These are phyloP conservation scores for Cystobasidium onofrii DNA, from an alignment of 768 basidiomycete genomes.

Conservation along the genomic window DNA sequence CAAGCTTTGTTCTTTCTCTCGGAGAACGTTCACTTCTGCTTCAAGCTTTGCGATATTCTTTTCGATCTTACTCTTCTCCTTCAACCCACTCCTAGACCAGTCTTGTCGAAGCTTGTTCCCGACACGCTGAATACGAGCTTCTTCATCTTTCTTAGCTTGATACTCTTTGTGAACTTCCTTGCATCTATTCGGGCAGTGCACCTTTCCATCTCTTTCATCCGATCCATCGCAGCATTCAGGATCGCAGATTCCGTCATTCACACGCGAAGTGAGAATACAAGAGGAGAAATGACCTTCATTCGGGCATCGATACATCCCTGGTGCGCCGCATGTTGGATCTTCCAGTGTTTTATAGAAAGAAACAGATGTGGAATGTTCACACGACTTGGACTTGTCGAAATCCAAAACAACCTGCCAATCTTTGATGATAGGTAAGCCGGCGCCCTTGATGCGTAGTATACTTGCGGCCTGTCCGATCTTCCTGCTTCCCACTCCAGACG, in stretches of 20 bases:
- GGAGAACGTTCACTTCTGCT: slow-evolving; percentile 51
- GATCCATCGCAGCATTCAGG: slow-evolving; percentile 91
- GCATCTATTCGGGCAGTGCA: slow-evolving; percentile 68
- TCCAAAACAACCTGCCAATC: slow-evolving; percentile 47
- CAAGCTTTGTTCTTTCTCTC: slow-evolving; percentile 52
- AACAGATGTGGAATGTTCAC: slow-evolving; percentile 14
- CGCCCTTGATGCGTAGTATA: slow-evolving; percentile 57
- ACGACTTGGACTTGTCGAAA: slow-evolving; percentile 34
- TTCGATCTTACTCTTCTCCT: slow-evolving; percentile 79
- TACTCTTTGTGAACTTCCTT: slow-evolving; percentile 63
- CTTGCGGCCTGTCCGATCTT: slow-evolving; percentile 50
- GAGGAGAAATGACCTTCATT: slow-evolving; percentile 83
- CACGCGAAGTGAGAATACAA: slow-evolving; percentile 66
- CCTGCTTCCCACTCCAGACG: slow-evolving; percentile 46
- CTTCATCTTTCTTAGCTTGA: slow-evolving; percentile 61
- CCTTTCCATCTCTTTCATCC: slow-evolving; percentile 66
- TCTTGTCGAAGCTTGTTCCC: slow-evolving; percentile 83
- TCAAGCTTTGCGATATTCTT: slow-evolving; percentile 53
- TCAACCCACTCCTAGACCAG: slow-evolving; percentile 77
- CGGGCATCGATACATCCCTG: slow-evolving; percentile 61
- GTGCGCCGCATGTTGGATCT: slow-evolving; percentile 31
- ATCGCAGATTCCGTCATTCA: slow-evolving; percentile 90
- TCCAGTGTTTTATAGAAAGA: slow-evolving; percentile 32
- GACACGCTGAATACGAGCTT: slow-evolving; percentile 72
- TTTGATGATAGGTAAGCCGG: slow-evolving; percentile 43